Conservation (phyloP, 2,329 filamentous ascomycete genomes). For the Zymoseptoria tritici region DNA sequence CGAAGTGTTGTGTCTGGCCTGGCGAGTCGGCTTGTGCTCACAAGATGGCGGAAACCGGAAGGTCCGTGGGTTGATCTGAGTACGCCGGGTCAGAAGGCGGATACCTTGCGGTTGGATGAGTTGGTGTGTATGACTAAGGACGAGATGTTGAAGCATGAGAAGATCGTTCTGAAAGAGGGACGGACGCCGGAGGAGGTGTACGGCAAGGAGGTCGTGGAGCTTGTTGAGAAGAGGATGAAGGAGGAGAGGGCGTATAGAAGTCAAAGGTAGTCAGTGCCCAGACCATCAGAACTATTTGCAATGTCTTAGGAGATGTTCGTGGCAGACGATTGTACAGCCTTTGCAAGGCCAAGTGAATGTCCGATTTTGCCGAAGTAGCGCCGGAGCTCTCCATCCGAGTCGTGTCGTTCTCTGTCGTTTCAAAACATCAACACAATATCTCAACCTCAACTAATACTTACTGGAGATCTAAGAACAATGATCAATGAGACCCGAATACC, state of each 20-base stretch:
- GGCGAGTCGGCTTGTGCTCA: constrained; percentile 68
- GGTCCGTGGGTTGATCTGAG: constrained; percentile 54
- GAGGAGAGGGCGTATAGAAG: constrained; percentile 47
- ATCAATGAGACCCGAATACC: not conserved
- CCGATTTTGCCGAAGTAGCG: not conserved
- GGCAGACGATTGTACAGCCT: too few relatives aligned
- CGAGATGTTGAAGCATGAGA: constrained; percentile 73
- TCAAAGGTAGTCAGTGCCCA: constrained; percentile 6
- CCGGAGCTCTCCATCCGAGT: too few relatives aligned
- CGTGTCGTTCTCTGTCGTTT: too few relatives aligned
- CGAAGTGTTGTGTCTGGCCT: constrained; percentile 78
- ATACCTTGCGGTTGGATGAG: constrained; percentile 60
- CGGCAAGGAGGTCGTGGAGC: constrained; percentile 55
- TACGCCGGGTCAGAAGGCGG: constrained; percentile 67
- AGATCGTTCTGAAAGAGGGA: constrained; percentile 63
- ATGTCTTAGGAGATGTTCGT: too few relatives aligned
- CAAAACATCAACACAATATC: too few relatives aligned
- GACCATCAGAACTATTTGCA: not conserved
- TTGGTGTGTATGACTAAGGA: constrained; percentile 91
- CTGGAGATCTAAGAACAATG: not conserved
- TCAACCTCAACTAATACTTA: not conserved
- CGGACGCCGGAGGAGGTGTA: constrained; percentile 68
- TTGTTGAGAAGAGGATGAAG: constrained; percentile 58
- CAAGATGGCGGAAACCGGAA: constrained; percentile 67
- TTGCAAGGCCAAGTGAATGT: not conserved